Conservation (phyloP, 208 protist species). For the Crithidia bombi region DNA sequence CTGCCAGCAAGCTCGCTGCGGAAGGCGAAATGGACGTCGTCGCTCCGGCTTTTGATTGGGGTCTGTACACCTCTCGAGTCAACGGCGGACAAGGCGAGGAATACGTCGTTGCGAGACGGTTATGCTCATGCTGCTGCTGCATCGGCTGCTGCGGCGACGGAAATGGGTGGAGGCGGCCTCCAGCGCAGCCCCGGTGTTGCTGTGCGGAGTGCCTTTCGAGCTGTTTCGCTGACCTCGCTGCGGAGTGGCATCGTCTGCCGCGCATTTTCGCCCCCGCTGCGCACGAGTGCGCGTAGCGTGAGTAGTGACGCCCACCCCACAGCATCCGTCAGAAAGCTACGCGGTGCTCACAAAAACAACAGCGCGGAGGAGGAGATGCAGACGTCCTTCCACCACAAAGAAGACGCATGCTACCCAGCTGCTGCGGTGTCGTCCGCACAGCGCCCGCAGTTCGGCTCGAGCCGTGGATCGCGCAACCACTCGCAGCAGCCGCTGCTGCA, state of each 20-base stretch:
- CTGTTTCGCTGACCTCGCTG: background rate
- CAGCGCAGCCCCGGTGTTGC: no score
- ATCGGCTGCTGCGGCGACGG: no score
- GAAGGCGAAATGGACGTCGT: no score
- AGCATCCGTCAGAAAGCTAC: no score
- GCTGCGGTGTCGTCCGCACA: background rate
- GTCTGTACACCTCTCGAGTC: no score
- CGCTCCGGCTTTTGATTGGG: no score
- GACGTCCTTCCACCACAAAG: constrained; percentile 8
- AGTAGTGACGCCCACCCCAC: background rate
- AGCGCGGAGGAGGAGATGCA: constrained; percentile 3
- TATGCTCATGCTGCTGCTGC: no score
- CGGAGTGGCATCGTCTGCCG: background rate
- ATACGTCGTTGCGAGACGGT: no score
- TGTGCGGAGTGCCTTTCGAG: background rate
- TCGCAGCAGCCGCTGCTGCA: constrained; percentile 1
- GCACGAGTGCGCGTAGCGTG: background rate
- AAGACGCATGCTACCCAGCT: background rate
- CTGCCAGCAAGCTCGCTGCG: background rate
- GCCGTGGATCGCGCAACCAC: background rate
- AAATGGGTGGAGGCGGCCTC: no score
- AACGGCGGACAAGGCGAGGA: no score
- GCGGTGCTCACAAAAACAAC: background rate
- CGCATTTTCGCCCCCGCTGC: background rate
- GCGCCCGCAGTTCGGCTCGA: background rate